A percentile compares a stretch with the other conserved stretches of the same genome.
These are phyloP conservation scores for Wickerhamiella shivajii DNA, from an alignment of 805 yeast genomes.

Conservation along the genomic window DNA sequence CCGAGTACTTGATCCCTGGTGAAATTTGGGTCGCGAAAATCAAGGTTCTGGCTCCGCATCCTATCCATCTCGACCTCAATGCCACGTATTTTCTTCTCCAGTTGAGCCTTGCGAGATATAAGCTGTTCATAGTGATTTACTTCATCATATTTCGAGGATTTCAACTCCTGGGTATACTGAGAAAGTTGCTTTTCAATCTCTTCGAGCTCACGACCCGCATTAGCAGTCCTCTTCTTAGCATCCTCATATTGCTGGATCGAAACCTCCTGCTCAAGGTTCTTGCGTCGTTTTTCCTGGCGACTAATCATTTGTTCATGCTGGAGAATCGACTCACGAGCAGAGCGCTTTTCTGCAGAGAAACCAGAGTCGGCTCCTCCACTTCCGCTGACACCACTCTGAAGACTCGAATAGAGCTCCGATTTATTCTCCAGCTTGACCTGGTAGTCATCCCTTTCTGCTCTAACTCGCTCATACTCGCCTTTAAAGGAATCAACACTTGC, in stretches of 20 bases:
- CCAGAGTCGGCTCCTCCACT: too few relatives aligned
- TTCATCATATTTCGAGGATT: too few relatives aligned
- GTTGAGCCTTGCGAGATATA: too few relatives aligned
- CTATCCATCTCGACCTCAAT: not conserved
- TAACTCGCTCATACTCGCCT: slow-evolving; percentile 4
- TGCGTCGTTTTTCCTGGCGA: too few relatives aligned
- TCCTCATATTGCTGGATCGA: not conserved
- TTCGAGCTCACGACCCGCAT: slow-evolving; percentile 1
- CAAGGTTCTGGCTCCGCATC: too few relatives aligned
- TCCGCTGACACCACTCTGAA: too few relatives aligned
- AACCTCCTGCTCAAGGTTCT: too few relatives aligned
- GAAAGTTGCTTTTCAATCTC: not conserved
- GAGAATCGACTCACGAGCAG: too few relatives aligned
- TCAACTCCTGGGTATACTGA: too few relatives aligned
- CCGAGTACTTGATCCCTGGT: slow-evolving; percentile 60
- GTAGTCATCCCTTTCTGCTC: slow-evolving; percentile 2
- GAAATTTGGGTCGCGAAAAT: slow-evolving; percentile 31
- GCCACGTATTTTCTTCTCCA: not conserved
- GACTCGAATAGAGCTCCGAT: slow-evolving; percentile 2
- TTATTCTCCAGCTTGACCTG: not conserved
- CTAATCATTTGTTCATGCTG: too few relatives aligned
- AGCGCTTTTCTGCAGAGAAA: too few relatives aligned
- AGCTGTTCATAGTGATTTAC: too few relatives aligned
- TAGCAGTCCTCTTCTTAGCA: not conserved
- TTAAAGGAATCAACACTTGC: slow-evolving; percentile 4